These are phyloP conservation scores for Globisporangium recalcitrans DNA, from an alignment of 352 stramenopile genomes.

Conservation along the genomic window DNA sequence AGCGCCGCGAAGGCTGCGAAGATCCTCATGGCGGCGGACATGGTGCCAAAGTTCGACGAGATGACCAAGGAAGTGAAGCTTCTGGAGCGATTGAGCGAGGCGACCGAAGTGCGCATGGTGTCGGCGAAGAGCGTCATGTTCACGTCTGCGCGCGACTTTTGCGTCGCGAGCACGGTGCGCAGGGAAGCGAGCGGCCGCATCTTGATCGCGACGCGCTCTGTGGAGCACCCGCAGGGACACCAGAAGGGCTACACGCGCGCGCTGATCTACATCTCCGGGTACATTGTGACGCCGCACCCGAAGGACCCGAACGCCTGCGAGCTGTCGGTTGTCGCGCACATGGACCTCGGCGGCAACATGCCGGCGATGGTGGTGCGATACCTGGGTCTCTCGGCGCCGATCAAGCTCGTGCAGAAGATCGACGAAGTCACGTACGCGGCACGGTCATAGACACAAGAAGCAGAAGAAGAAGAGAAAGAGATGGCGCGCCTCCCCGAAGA, in stretches of 20 bases:
- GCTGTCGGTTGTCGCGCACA: constrained; percentile 65
- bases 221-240: constrained; percentile 46
- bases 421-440: constrained; percentile 28
- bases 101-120: constrained; percentile 57
- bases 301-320: constrained; percentile 63
- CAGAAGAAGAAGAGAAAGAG: neutral
- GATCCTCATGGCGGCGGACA: constrained; percentile 46
- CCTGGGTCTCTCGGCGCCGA: constrained; percentile 67
- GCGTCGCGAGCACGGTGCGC: constrained; percentile 52
- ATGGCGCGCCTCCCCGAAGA: neutral
- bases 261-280: constrained; percentile 55
- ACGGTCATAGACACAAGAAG: neutral
- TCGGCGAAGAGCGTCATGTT: constrained; percentile 74
- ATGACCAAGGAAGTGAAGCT: constrained; percentile 69
- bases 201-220: constrained; percentile 66
- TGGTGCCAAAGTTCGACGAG: constrained; percentile 74
- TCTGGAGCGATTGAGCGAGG: constrained; percentile 58
- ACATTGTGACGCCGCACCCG: constrained; percentile 58
- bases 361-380: constrained; percentile 69
- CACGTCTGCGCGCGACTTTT: constrained; percentile 68
- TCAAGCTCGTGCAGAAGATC: constrained; percentile 83
- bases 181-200: constrained; percentile 44
- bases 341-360: constrained; percentile 70
- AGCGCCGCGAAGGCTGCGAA: constrained; percentile 43
- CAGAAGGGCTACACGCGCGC: constrained; percentile 47